Conservation (phyloP, 2,329 filamentous ascomycete species). For the Trichophyton rubrum region DNA sequence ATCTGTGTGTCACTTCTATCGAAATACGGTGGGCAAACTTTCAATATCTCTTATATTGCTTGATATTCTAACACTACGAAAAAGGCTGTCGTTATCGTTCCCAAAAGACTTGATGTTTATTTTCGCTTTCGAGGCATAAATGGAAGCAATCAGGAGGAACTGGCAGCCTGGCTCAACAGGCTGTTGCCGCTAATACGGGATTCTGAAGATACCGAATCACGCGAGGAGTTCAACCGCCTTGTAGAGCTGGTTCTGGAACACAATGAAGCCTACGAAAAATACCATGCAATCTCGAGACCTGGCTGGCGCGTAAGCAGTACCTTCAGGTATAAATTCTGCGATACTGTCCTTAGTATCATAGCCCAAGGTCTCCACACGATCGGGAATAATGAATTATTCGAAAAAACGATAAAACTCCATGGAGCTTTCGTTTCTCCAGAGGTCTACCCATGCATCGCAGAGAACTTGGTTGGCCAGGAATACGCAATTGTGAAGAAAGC, state of each 20-base stretch:
- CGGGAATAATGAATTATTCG: background rate
- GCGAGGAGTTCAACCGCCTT: background rate
- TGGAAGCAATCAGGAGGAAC: background rate
- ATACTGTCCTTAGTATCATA: slow-evolving; percentile 1
- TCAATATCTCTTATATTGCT: background rate
- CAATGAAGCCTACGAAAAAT: background rate
- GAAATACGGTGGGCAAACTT: slow-evolving; percentile 13
- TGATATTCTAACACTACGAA: background rate
- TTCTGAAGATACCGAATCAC: background rate
- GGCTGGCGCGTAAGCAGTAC: background rate
- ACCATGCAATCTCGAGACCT: background rate
- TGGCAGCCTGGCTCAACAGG: background rate
- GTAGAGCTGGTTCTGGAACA: background rate
- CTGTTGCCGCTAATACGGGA: background rate
- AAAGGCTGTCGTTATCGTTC: slow-evolving; percentile 4
- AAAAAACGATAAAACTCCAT: background rate
- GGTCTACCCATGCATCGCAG: background rate
- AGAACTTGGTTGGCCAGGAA: background rate
- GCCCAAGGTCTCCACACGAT: background rate
- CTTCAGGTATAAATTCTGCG: background rate
- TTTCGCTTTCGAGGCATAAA: slow-evolving; percentile 1
- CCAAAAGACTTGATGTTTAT: background rate
- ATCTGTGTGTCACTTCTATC: slow-evolving; percentile 17
- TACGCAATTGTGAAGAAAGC: background rate
- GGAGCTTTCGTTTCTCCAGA: background rate